phyloP scores from a whole-genome alignment of 2,329 filamentous ascomycete species.

The Huntiella bhutanensis region DNA sequence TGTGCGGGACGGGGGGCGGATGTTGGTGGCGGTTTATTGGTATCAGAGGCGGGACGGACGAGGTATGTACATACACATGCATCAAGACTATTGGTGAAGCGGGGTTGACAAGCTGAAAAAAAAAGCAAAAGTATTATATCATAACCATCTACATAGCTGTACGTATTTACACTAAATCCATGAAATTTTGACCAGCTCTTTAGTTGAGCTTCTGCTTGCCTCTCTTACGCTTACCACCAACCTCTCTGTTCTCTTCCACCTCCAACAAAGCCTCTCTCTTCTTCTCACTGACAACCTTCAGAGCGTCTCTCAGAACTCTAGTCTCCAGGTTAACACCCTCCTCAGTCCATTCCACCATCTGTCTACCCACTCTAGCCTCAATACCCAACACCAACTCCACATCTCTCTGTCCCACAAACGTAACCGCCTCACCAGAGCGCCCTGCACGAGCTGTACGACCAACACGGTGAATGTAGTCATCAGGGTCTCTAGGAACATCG shows the following conservation, averaged over 20 bases:
- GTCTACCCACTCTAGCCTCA: slow-evolving; percentile 58
- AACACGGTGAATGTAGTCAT: slow-evolving; percentile 94
- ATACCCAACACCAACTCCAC: slow-evolving; percentile 82
- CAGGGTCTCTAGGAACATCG: slow-evolving; percentile 85
- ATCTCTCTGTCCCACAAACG: slow-evolving; percentile 81
- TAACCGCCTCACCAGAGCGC: slow-evolving; percentile 61
- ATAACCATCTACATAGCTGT: too few relatives aligned
- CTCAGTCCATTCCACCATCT: slow-evolving; percentile 73
- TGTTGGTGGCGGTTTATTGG: too few relatives aligned
- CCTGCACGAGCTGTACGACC: slow-evolving; percentile 90
- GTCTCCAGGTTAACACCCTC: slow-evolving; percentile 90
- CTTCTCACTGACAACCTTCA: slow-evolving; percentile 88
- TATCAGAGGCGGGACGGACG: too few relatives aligned
- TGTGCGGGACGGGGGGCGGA: too few relatives aligned
- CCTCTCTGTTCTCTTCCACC: slow-evolving; percentile 81
- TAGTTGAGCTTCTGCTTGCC: slow-evolving; percentile 31
- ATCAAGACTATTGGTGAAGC: too few relatives aligned
- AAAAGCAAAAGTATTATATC: too few relatives aligned
- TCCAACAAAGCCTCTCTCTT: slow-evolving; percentile 81
- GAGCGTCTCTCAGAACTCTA: slow-evolving; percentile 61
- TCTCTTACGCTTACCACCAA: slow-evolving; percentile 62
- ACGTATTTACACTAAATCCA: too few relatives aligned
- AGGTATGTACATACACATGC: too few relatives aligned
- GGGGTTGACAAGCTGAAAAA: too few relatives aligned
- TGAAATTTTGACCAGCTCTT: too few relatives aligned